Percentiles rank a stretch among this genome's conserved stretches.
These are phyloP conservation scores for Malassezia yamatoensis DNA, from an alignment of 1,284 basidiomycete genomes.

Conservation along the genomic window DNA sequence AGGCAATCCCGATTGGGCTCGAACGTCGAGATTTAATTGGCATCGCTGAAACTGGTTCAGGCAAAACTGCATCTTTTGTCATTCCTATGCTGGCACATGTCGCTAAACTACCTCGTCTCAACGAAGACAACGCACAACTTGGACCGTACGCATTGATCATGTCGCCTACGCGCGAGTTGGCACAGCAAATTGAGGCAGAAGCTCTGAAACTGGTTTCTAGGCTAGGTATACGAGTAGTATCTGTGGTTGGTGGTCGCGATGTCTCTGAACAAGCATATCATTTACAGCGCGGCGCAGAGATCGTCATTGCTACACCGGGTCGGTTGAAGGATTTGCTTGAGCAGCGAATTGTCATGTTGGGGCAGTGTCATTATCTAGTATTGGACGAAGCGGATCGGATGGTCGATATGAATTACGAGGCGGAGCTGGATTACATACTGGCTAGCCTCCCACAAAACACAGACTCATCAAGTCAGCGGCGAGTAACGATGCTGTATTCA, in stretches of 20 bases:
- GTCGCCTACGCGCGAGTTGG: conserved; percentile 91
- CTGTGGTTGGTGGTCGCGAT: conserved; percentile 87
- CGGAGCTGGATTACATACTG: conserved; percentile 84
- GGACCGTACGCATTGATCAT: conserved; percentile 89
- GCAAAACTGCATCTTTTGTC: conserved; percentile 98
- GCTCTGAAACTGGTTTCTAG: conserved; percentile 78
- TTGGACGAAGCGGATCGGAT: conserved; percentile 99
- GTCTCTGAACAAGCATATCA: conserved; percentile 94
- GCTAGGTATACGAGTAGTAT: conserved; percentile 82
- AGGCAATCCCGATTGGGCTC: conserved; percentile 93
- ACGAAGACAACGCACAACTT: conserved; percentile 80
- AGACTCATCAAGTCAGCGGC: conserved; percentile 26
- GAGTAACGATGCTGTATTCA: conserved; percentile 67
- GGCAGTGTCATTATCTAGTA: conserved; percentile 92
- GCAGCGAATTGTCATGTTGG: conserved; percentile 82
- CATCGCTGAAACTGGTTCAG: conserved; percentile 87
- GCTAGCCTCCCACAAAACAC: conserved; percentile 78
- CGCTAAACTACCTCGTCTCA: conserved; percentile 67
- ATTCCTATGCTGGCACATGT: conserved; percentile 97
- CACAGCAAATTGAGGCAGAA: conserved; percentile 91
- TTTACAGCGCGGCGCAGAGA: conserved; percentile 86
- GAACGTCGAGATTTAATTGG: conserved; percentile 94
- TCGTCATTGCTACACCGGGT: conserved; percentile 95
- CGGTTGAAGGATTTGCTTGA: conserved; percentile 95
- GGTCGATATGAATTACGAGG: conserved; percentile 95